Evolutionary conservation across 768 basidiomycete genomes (phyloP), one percentile per base, ranked within the genome.

Genomic region (Psilocybe tampanensis): DNA sequence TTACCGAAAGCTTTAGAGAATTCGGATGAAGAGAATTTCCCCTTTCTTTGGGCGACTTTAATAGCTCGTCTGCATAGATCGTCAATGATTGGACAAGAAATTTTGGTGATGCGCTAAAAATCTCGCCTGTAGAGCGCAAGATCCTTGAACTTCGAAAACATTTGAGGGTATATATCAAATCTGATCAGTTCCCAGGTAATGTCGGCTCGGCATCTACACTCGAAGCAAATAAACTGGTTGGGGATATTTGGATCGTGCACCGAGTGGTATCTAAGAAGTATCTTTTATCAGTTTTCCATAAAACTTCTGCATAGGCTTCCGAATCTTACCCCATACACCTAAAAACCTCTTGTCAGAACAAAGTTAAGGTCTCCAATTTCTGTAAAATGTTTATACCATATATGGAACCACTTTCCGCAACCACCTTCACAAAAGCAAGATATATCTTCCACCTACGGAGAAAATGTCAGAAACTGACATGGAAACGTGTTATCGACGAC

Each of bases 401-500:
- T 63, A 68, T 94, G 92, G 66, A 82, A 88, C 90, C 90, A 92
- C 55, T 75, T 80, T 17, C 75, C 75, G 69, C 92, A 92, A n/a
- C 78, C 83, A 8, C 84, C 86, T 57, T 92, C 89, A 64, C 91
- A 94, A 54, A 83, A 78, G 54, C 83, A 79, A 24, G 62, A 54
- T 32, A 80, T 76, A 59, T 88, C 87, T 24, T 86, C 84, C 15
- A 76, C 64, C 88, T 91, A 24, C n/a, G n/a, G n/a, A 57, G 57
- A 44, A 41, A 33, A 36, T 22, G 13, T 26, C 19, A 11, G 21
- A 13, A 23, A 2, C 11, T 18, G 6, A 47, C 22, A 24, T 23
- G 13, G 15, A 26, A 17, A 22, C 17, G 11, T 41, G 29, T 19
- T 24, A 42, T 18, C 17, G 24, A 54, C n/a, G 34, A 67, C 74